phyloP scores from a whole-genome alignment of 2,329 filamentous ascomycete genomes.

The Fusarium sp. region DNA sequence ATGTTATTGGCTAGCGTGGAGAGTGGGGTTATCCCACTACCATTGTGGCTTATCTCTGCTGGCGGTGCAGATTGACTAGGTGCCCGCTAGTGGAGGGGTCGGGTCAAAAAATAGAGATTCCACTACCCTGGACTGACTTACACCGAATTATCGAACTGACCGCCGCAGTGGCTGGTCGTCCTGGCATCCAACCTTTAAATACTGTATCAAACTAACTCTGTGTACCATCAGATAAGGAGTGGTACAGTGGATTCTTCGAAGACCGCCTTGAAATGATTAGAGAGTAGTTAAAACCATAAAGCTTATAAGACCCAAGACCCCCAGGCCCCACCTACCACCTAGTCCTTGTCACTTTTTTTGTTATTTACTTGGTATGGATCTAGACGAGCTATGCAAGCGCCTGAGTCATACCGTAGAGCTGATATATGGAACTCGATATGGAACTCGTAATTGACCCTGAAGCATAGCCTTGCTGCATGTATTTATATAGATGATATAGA shows the following conservation, averaged over 20 bases:
- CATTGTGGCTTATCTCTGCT: not conserved
- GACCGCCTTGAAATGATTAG: not conserved
- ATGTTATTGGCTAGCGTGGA: conserved; percentile 4
- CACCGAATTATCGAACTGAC: not conserved
- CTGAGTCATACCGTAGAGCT: conserved; percentile 4
- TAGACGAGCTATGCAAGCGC: not conserved
- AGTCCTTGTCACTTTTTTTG: not conserved
- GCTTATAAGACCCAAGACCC: not conserved
- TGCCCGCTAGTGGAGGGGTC: conserved; percentile 3
- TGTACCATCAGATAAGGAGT: not conserved
- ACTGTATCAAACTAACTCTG: not conserved
- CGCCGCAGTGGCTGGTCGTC: not conserved
- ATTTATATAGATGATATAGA: not conserved
- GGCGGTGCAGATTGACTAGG: not conserved
- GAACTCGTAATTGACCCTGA: not conserved
- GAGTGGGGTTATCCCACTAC: not conserved
- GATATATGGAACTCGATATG: not conserved
- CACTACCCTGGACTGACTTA: not conserved
- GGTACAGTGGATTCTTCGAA: not conserved
- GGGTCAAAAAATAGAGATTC: not conserved
- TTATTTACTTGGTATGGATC: not conserved
- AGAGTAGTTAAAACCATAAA: not conserved
- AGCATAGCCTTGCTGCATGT: not conserved
- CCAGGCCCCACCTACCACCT: no score
- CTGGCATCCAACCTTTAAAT: no score